phyloP scores from a whole-genome alignment of 768 basidiomycete species.

The Daedalea quercina region DNA sequence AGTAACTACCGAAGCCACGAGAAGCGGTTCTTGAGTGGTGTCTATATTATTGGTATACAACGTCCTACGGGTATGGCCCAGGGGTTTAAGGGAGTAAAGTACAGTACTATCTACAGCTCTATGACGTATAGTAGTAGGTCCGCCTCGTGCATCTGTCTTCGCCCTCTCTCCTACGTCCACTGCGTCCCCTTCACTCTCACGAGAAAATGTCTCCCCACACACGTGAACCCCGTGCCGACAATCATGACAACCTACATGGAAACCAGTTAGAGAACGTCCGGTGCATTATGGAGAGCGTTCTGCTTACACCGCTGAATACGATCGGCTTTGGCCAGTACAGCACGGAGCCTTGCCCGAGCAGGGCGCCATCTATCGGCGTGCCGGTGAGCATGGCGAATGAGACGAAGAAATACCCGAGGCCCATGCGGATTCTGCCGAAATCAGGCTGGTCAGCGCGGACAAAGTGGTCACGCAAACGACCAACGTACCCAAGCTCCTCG shows the following conservation, averaged over 20 bases:
- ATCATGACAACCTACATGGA: not conserved
- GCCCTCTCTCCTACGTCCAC: not conserved
- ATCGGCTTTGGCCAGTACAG: slow-evolving; percentile 14
- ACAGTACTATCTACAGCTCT: too few species aligned
- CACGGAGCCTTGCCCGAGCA: slow-evolving; percentile 7
- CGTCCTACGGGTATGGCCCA: too few species aligned
- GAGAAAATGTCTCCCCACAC: not conserved
- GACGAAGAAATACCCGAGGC: slow-evolving; percentile 14
- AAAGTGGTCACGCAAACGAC: slow-evolving; percentile 2
- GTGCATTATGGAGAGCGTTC: not conserved
- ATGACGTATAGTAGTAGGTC: too few species aligned
- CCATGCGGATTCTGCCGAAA: slow-evolving; percentile 16
- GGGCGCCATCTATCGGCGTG: slow-evolving; percentile 20
- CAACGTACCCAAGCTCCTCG: slow-evolving; percentile 9
- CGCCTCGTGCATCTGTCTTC: not conserved
- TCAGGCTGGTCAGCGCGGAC: too few species aligned
- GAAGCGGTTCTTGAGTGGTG: too few species aligned
- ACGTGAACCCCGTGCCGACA: not conserved
- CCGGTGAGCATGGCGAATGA: slow-evolving; percentile 16
- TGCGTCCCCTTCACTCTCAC: slow-evolving; percentile 6
- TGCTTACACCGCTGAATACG: slow-evolving; percentile 19
- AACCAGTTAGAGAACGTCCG: not conserved
- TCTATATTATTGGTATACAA: too few species aligned
- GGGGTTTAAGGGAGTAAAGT: too few species aligned
- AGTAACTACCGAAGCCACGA: too few species aligned